These are phyloP conservation scores for Naganishia randhawae DNA, from an alignment of 768 basidiomycete genomes.

Conservation along the genomic window DNA sequence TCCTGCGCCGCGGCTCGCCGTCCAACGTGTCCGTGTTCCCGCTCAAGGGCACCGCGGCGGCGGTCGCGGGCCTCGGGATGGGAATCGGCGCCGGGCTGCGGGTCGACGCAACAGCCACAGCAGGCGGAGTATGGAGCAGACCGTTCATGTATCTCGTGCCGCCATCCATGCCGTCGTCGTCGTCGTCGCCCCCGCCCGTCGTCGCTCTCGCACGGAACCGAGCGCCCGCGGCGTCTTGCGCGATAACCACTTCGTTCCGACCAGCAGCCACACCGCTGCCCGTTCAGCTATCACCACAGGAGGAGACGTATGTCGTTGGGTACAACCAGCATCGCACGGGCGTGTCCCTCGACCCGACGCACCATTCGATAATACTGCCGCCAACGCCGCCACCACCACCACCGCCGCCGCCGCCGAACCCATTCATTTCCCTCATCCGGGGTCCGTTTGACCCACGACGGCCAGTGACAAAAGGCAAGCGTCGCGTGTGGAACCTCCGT, in stretches of 20 bases:
- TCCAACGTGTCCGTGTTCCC: too few relatives aligned
- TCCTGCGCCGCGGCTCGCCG: constrained; percentile 10
- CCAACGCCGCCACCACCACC: neutral
- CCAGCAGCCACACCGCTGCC: neutral
- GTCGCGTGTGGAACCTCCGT: too few relatives aligned
- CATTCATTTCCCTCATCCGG: neutral
- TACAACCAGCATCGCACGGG: constrained; percentile 13
- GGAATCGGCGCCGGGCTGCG: too few relatives aligned
- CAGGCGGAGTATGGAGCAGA: neutral
- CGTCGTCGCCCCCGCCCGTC: neutral
- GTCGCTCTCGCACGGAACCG: neutral
- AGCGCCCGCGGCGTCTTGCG: neutral
- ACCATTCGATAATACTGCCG: neutral
- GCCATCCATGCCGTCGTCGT: neutral
- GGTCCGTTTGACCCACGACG: too few relatives aligned
- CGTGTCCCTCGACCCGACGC: too few relatives aligned
- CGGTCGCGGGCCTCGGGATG: too few relatives aligned
- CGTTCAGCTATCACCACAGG: neutral
- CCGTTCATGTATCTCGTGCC: neutral
- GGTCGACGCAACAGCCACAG: neutral
- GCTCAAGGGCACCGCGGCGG: too few relatives aligned
- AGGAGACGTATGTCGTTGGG: neutral
- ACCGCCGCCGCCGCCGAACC: neutral
- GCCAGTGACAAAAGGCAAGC: too few relatives aligned
- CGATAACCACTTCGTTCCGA: neutral